Base-by-base conservation (phyloP, 805 yeast genomes). In the Jamesozyma rosinii region DNA sequence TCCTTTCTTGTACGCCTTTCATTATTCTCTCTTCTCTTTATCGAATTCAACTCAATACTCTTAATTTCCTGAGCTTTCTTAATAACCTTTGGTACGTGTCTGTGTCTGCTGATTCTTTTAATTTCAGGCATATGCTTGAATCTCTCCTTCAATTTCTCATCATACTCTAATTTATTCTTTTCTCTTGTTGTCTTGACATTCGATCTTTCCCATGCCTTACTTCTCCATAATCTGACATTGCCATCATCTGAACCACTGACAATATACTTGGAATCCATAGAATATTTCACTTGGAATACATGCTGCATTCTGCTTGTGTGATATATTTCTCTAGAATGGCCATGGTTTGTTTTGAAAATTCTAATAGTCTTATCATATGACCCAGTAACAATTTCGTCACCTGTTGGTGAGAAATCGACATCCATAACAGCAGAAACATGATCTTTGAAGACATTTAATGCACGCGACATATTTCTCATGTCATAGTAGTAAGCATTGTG, bases 301-400 rank as follows among this genome's bases (percentile, higher is more conserved):
- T 90, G 81, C 68, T 92, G 99, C 99, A 92, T 92, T 61, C 99
- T 77, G 69, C 87, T 88, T 13, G 98, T 92, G 58, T 92, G 98
- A 63, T 92, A 92, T 36, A 94, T 75, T 57, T 92, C 99, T 49
- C 97, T 74, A 5, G 95, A 84, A 64, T 90, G 97, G 31, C 98
- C 97, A 49, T 83, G 84, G 30, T 75, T 68, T 1, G 78, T 68
- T 42, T 79, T 78, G 66, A 68, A 92, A 17, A 92, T 79, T 53
- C 99, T 74, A 26, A 92, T 75, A 1, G 97, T 87, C 57, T 87
- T 84, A 65, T 92, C 99, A 62, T 90, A 92, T 0, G 96, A 84
- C 15, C 96, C 97, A 1, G 96, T 83, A 4, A 88, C 97, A 29
- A 92, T 68, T 65, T 90, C 97, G 60, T 88, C 88, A 53, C 99